Percentiles rank a stretch among this genome's conserved stretches.
phyloP scores from a whole-genome alignment of 169 alveolate genomes.

The Pseudocohnilembus persalinus region DNA sequence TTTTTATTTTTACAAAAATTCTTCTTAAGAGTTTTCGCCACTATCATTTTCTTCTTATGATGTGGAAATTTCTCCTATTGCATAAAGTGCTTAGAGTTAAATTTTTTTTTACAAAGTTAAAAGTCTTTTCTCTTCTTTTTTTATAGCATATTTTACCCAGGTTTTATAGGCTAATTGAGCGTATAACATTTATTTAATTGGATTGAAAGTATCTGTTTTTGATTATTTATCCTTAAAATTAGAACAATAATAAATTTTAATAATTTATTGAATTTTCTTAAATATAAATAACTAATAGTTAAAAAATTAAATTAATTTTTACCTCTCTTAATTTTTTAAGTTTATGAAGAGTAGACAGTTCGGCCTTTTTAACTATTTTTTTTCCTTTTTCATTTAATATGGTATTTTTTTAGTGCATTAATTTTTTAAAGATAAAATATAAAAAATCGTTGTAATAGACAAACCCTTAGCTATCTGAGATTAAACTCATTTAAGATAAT shows the following conservation, averaged over 20 bases:
- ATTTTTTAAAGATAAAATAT: not conserved
- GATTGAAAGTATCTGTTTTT: not conserved
- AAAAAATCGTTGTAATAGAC: constrained; percentile 8
- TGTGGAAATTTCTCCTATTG: not conserved
- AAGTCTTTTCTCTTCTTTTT: not conserved
- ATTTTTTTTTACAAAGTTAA: not conserved
- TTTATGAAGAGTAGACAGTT: not conserved
- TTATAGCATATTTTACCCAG: not conserved
- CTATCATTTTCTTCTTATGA: not conserved
- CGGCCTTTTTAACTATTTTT: not conserved
- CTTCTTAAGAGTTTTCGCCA: too few species aligned
- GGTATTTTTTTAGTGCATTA: not conserved
- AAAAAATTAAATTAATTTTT: too few species aligned
- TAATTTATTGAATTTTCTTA: too few species aligned
- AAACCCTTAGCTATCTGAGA: constrained; percentile 15
- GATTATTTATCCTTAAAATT: not conserved
- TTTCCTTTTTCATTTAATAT: not conserved
- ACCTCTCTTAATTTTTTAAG: not conserved
- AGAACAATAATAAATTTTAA: too few species aligned
- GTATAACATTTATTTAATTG: not conserved
- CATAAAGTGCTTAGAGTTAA: not conserved
- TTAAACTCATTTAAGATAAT: constrained; percentile 1
- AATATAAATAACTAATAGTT: too few species aligned
- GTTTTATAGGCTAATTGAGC: not conserved
- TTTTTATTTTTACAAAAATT: too few species aligned